Percentiles rank a stretch among this genome's conserved stretches.
Evolutionary conservation across 768 basidiomycete genomes (phyloP).

Genomic region (Amanita jacksonii): DNA sequence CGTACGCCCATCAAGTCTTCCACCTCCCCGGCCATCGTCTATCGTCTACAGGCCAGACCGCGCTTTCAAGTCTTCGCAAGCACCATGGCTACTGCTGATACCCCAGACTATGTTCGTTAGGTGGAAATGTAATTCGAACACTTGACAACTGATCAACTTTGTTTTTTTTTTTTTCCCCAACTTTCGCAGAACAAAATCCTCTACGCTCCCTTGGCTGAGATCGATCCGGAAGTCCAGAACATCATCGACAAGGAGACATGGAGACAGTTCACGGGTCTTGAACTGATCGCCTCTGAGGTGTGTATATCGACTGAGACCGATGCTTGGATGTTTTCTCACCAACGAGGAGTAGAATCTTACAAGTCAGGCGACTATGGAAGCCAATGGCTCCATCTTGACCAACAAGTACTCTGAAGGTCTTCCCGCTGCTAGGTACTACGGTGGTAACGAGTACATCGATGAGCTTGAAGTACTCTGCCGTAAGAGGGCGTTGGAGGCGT

Average conservation of each 20-base stretch:
- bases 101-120: constrained; percentile 50
- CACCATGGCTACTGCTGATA: constrained; percentile 51
- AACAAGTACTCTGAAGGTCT: constrained; percentile 99
- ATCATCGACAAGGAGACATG: constrained; percentile 99
- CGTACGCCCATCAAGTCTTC: constrained; percentile 7
- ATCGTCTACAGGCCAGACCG: neutral
- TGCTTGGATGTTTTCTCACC: neutral
- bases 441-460: constrained; percentile 97
- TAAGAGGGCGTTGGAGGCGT: constrained; percentile 91
- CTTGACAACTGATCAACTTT: constrained; percentile 4
- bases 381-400: constrained; percentile 96
- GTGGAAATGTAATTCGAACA: neutral
- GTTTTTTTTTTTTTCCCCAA: too few species aligned
- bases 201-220: constrained; percentile 80
- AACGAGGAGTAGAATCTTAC: constrained; percentile 75
- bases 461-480: constrained; percentile 93
- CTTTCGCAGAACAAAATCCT: constrained; percentile 78
- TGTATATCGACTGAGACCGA: constrained; percentile 10
- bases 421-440: constrained; percentile 93
- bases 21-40: neutral
- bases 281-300: constrained; percentile 98
- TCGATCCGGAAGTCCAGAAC: constrained; percentile 91
- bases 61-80: constrained; percentile 11
- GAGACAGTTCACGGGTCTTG: constrained; percentile 95
- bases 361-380: constrained; percentile 91